Evolutionary conservation across 257 asterid species (phyloP), one percentile per base, ranked within the genome.

Genomic region (Leonotis leonurus): DNA sequence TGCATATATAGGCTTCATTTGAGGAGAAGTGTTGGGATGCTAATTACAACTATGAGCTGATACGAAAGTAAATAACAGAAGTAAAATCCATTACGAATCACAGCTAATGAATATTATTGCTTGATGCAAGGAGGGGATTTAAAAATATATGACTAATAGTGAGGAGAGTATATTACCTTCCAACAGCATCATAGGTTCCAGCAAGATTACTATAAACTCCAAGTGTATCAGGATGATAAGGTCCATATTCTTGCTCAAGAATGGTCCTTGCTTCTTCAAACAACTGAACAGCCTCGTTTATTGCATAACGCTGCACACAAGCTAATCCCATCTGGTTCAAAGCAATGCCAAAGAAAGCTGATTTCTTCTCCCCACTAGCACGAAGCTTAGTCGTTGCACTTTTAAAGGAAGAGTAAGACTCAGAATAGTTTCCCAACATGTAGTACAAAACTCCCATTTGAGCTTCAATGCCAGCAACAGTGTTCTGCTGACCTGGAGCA

Each of bases 181-280:
- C 95, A 35, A 92, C 83, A 4, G 95, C 97, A 78, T 89, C 99
- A 69, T 92, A 92, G 8, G 97, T 81, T 41, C 95, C 95, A 39
- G 97, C 97, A 73, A 88, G 97, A 69, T 92, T 92, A 76, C 99
- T 89, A 64, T 84, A 88, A 30, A 92, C 95, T 25, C 97, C 99
- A 44, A 92, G 96, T 1, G 97, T 92, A 56, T 89, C 99, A 1
- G 89, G 96, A 72, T 92, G 97, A 76, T 81, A 83, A 0, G 95
- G 94, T 62, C 98, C 98, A 14, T 60, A 91, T 77, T 92, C 97
- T 76, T 86, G 87, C 81, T 92, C 99, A 76, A 92, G 68, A 30
- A 92, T 78, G 44, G 68, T 71, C 76, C 85, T 83, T 16, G 99
- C 89, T 78, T 92, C 99, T 82, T 89, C 99, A 70, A 92, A 92